Evolutionary conservation across 768 basidiomycete genomes (phyloP), one percentile per base, ranked within the genome.

Genomic region (Russula vinacea): DNA sequence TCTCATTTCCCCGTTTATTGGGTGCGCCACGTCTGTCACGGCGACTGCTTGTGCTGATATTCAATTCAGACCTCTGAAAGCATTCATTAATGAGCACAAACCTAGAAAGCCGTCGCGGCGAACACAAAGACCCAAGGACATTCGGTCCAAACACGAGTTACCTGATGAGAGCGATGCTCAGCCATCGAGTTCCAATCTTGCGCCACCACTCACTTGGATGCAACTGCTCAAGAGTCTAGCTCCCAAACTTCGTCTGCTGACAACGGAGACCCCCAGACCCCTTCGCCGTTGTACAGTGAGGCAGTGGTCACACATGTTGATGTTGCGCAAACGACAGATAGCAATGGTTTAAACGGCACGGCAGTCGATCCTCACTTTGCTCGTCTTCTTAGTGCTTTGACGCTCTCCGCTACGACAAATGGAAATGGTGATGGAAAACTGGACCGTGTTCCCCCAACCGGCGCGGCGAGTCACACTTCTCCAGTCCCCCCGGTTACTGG

Each of bases 1-100:
- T 77, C 80, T 98, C 71, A 94, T 98, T 42, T 85, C 93, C 0
- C 95, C 96, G 5, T 97, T 98, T 77, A 93, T 99, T 69, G 81
- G 78, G 90, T 92, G 56, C 56, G 54, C 45, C n/a, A 39, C 26
- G 37, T 66, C 19, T 6, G 42, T 35, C 29, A 11, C 32, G 22
- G 64, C 65, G 29, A 62, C 24, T 11, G 56, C 57, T 66, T 55
- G 58, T 70, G 1, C 71, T 55, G 44, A 44, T 19, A 9, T 50
- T 37, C n/a, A 60, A 11, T 60, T 14, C 61, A 88, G 87, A 33
- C 77, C 82, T 54, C 71, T 92, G 71, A 90, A 87, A 73, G 78
- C 80, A 7, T 89, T 89, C 68, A 84, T 91, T 60, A 81, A 83
- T 56, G 81, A 84, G 56, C 80, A 79, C 56, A 88, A 84, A 74